Evolutionary conservation across 1,139 yeast species (phyloP).

Genomic region (Pichia sp.): DNA sequence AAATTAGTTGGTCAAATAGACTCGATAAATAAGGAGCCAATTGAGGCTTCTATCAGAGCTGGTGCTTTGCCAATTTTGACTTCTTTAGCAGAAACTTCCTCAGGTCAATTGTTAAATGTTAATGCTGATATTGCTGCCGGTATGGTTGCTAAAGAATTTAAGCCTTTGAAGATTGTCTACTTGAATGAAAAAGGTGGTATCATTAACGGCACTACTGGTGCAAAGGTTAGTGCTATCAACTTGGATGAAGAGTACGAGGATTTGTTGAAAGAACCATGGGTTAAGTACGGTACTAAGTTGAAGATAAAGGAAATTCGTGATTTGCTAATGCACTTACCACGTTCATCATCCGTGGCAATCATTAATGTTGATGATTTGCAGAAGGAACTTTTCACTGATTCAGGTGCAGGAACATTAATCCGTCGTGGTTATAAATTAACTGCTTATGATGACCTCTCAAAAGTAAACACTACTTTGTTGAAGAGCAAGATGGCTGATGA

Average conservation of each 20-base stretch:
- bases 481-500: conserved; percentile 17
- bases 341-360: conserved; percentile 96
- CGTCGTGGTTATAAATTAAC: conserved; percentile 93
- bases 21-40: conserved; percentile 81
- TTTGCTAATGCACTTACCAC: conserved; percentile 85
- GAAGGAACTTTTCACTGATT: conserved; percentile 94
- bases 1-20: conserved; percentile 88
- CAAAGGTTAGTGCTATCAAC: conserved; percentile 83
- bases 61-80: conserved; percentile 97
- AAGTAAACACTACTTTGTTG: conserved; percentile 16
- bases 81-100: conserved; percentile 91
- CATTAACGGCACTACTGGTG: conserved; percentile 86
- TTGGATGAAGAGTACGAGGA: conserved; percentile 94
- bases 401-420: conserved; percentile 98
- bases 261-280: conserved; percentile 92
- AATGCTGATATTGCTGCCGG: conserved; percentile 99
- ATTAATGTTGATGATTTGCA: conserved; percentile 92
- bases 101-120: conserved; percentile 94
- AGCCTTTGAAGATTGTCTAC: conserved; percentile 94
- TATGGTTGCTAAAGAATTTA: conserved; percentile 92
- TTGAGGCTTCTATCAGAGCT: conserved; percentile 91
- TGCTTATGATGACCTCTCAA: conserved; percentile 32
- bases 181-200: conserved; percentile 97
- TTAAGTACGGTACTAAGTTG: conserved; percentile 94
- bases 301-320: conserved; percentile 96